Percentiles rank a stretch among this genome's conserved stretches.
Conservation (phyloP, 2,329 filamentous ascomycete species). For the Tolypocladium nubicola region DNA sequence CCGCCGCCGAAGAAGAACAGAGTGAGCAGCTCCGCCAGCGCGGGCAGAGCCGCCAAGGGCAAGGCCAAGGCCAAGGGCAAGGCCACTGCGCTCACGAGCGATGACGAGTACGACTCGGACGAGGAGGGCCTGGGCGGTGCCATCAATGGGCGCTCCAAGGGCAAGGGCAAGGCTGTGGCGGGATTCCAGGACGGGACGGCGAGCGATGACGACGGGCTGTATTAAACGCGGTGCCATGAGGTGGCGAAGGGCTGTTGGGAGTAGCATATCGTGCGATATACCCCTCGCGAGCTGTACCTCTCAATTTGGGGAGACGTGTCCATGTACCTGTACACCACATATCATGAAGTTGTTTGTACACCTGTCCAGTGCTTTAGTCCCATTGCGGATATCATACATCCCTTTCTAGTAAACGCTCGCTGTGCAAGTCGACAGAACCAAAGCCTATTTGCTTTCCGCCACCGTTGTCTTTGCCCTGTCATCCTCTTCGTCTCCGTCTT, state of each 20-base stretch:
- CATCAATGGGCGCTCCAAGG: slow-evolving; percentile 29
- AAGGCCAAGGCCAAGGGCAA: slow-evolving; percentile 24
- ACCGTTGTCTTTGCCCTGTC: slow-evolving; percentile 5
- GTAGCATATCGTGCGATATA: not conserved
- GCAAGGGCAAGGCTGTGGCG: slow-evolving; percentile 45
- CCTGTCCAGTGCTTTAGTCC: not conserved
- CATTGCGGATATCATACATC: slow-evolving; percentile 4
- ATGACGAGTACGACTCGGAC: slow-evolving; percentile 22
- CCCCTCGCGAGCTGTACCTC: not conserved
- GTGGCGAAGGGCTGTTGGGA: not conserved
- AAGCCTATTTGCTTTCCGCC: not conserved
- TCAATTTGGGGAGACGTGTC: too few species aligned
- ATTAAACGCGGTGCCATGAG: slow-evolving; percentile 21
- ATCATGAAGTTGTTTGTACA: slow-evolving; percentile 1
- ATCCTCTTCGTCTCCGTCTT: slow-evolving; percentile 12
- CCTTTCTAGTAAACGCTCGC: not conserved
- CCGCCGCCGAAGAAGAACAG: slow-evolving; percentile 15
- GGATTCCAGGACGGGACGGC: slow-evolving; percentile 42
- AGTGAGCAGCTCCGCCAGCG: slow-evolving; percentile 16
- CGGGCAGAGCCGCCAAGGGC: slow-evolving; percentile 24
- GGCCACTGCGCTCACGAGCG: slow-evolving; percentile 19
- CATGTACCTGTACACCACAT: not conserved
- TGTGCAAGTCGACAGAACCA: not conserved
- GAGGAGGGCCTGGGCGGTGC: slow-evolving; percentile 20
- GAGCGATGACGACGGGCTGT: slow-evolving; percentile 47